Percentiles rank a stretch among this genome's conserved stretches.
These are phyloP conservation scores for Naganishia vaughanmartiniae DNA, from an alignment of 768 basidiomycete species.

Conservation along the genomic window DNA sequence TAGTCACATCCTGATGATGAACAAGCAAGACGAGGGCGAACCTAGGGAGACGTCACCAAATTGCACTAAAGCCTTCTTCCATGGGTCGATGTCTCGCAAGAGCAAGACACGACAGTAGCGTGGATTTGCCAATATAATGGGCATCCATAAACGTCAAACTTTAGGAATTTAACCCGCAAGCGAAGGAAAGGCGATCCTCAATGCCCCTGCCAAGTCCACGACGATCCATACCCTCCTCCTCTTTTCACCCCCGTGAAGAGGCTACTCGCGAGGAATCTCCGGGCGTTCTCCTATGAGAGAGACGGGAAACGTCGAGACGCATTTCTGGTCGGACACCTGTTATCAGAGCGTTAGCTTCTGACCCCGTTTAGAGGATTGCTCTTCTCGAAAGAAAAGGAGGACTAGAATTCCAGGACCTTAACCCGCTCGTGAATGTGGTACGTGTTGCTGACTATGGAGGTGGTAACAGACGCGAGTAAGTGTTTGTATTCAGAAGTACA, in stretches of 20 bases:
- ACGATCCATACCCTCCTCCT: conserved; percentile 43
- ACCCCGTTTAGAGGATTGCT: conserved; percentile 45
- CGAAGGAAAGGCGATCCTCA: conserved; percentile 47
- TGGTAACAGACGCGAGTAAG: neutral
- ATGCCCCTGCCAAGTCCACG: conserved; percentile 49
- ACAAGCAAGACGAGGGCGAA: conserved; percentile 22
- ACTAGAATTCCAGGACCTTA: conserved; percentile 54
- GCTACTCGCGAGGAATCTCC: conserved; percentile 30
- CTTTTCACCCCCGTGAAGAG: conserved; percentile 24
- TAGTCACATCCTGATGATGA: conserved; percentile 19
- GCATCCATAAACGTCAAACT: conserved; percentile 22
- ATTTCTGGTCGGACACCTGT: conserved; percentile 52
- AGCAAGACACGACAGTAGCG: conserved; percentile 28
- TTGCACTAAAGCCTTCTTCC: conserved; percentile 53
- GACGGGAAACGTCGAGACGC: conserved; percentile 38
- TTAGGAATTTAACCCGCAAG: conserved; percentile 24
- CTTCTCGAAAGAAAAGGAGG: conserved; percentile 39
- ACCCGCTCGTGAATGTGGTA: conserved; percentile 49
- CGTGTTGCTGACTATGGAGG: conserved; percentile 9
- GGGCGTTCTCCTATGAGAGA: conserved; percentile 27
- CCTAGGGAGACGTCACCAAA: conserved; percentile 49
- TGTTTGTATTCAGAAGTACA: neutral
- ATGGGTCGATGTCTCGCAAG: conserved; percentile 34
- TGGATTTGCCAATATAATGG: neutral
- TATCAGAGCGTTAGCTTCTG: conserved; percentile 40